phyloP scores from a whole-genome alignment of 2,329 filamentous ascomycete species.

The Aspergillus chevalieri region DNA sequence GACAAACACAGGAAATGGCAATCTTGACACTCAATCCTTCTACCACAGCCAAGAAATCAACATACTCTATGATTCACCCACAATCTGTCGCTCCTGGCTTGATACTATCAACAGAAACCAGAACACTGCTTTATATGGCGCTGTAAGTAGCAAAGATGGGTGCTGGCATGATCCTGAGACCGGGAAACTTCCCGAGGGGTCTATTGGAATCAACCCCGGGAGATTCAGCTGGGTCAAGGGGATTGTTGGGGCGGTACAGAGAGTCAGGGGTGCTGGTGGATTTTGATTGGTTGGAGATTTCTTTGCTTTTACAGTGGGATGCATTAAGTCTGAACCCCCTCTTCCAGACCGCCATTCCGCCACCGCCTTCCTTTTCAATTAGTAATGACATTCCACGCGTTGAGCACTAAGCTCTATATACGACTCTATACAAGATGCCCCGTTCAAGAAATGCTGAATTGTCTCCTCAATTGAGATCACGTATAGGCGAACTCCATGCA shows the following conservation, averaged over 20 bases:
- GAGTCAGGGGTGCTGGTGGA: constrained; percentile 52
- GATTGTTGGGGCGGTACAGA: constrained; percentile 51
- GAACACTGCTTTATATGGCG: constrained; percentile 58
- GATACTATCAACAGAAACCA: constrained; percentile 59
- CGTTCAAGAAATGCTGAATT: too few species aligned
- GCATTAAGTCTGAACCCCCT: too few species aligned
- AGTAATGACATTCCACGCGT: too few species aligned
- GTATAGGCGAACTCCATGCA: too few species aligned
- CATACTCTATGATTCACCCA: constrained; percentile 61
- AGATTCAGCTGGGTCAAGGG: constrained; percentile 55
- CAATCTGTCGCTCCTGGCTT: constrained; percentile 59
- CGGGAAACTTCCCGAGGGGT: constrained; percentile 44
- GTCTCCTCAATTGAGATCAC: too few species aligned
- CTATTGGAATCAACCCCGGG: constrained; percentile 50
- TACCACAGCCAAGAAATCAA: constrained; percentile 75
- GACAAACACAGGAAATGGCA: constrained; percentile 54
- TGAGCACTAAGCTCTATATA: too few species aligned
- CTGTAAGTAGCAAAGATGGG: constrained; percentile 50
- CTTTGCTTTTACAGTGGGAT: background rate
- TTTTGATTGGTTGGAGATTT: constrained; percentile 34
- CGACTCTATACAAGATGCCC: too few species aligned
- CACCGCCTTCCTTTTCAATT: too few species aligned
- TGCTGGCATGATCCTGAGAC: constrained; percentile 54
- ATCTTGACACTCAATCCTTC: constrained; percentile 76
- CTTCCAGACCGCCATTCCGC: too few species aligned